These are phyloP conservation scores for Betula pendula DNA, from an alignment of 306 rosid species.

Conservation along the genomic window DNA sequence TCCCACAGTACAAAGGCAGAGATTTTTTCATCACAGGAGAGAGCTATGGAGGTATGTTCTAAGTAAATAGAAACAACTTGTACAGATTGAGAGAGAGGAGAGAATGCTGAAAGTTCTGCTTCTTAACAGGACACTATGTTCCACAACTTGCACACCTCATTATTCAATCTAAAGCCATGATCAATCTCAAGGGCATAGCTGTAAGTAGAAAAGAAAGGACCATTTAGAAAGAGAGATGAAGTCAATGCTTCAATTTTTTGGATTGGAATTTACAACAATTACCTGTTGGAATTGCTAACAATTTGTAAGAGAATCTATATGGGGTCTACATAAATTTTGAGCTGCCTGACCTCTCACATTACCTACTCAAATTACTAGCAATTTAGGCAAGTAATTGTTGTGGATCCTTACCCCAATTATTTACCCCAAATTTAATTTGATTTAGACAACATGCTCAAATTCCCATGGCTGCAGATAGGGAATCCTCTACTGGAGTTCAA, in stretches of 20 bases:
- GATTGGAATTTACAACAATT: too few relatives aligned
- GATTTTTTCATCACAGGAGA: conserved; percentile 73
- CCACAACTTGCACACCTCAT: conserved; percentile 78
- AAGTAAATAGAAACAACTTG: not conserved
- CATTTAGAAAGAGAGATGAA: too few relatives aligned
- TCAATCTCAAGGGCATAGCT: conserved; percentile 74
- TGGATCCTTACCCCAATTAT: not conserved
- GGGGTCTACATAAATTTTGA: too few relatives aligned
- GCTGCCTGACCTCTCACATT: too few relatives aligned
- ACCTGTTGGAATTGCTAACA: too few relatives aligned
- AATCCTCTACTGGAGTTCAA: conserved; percentile 69
- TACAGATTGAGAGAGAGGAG: not conserved
- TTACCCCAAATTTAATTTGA: not conserved
- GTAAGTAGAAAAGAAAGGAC: conserved; percentile 33
- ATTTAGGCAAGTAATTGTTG: too few relatives aligned
- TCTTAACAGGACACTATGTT: conserved; percentile 65
- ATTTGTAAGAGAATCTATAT: too few relatives aligned
- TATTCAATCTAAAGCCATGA: conserved; percentile 34
- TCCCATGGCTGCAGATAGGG: conserved; percentile 51
- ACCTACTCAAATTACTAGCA: too few relatives aligned
- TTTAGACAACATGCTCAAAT: not conserved
- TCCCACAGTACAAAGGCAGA: conserved; percentile 47
- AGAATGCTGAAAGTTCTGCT: conserved; percentile 1
- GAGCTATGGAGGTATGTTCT: conserved; percentile 63
- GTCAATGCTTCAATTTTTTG: too few relatives aligned